Evolutionary conservation across 306 rosid genomes (phyloP), one percentile per base, ranked within the genome.

Genomic region (Canavalia ensiformis): DNA sequence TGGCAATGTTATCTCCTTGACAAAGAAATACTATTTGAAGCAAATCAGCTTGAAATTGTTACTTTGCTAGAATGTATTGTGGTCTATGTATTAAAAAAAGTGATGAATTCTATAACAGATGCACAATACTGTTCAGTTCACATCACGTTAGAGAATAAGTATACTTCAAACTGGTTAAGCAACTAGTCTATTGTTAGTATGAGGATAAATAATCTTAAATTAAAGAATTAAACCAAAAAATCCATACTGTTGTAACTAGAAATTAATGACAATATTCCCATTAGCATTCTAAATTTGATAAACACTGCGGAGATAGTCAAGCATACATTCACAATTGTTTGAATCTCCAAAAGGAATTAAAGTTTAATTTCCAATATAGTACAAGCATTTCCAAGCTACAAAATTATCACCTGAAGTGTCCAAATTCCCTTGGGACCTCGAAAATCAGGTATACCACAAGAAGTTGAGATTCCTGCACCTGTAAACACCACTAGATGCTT

Each of bases 381-480:
- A 71, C 44, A 46, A 74, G 58, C 25, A 45, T 65, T 34, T 33
- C 29, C 66, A 18, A 79, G 77, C 62, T 68, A 83, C 39, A 57
- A 37, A 74, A 80, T 51, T 59, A 80, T 79, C 86, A 88, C 98
- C 97, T 95, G 99, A 81, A 95, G 97, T 0, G 99, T 95, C 98
- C 98, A 95, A 82, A 95, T 93, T 83, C 99, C 99, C 82, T 88
- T 95, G 66, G 98, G 99, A 81, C 98, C 99, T 81, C 99, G 92
- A 78, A 95, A 95, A 85, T 95, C 99, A 56, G 99, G 99, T 85
- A 95, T 93, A 72, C 99, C 99, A 83, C 98, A 89, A 79, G 99
- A 90, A 75, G 99, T 95, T 68, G 99, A 95, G 82, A 95, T 93
- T 84, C 99, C 99, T 46, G 98, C 98, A 29, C 99, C 99, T 5